Evolutionary conservation across 1,139 yeast genomes (phyloP).

Genomic region (Magnusiomyces suaveolens): DNA sequence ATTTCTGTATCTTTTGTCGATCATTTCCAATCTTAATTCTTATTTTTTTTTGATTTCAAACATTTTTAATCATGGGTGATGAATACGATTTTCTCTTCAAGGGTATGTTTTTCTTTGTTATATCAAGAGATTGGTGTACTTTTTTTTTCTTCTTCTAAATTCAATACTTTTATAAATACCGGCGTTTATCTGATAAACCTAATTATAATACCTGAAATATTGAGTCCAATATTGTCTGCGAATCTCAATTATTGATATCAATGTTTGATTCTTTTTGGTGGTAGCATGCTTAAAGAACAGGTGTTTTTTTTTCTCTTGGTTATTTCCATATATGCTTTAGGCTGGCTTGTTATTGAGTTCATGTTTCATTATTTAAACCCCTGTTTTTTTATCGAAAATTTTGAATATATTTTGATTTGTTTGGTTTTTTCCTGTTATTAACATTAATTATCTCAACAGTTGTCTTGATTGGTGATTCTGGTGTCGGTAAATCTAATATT

Average conservation of each 20-base stretch:
- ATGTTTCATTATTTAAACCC: too few relatives aligned
- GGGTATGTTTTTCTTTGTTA: conserved; percentile 37
- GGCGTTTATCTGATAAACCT: not conserved
- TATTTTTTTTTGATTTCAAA: not conserved
- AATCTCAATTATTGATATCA: too few relatives aligned
- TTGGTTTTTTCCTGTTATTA: not conserved
- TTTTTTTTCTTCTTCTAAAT: not conserved
- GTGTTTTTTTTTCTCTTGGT: too few relatives aligned
- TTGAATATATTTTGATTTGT: too few relatives aligned
- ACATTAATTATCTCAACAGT: conserved; percentile 31
- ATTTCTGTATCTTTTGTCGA: not conserved
- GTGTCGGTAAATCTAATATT: conserved; percentile 93
- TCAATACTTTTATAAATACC: not conserved
- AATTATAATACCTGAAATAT: too few relatives aligned
- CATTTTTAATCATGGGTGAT: conserved; percentile 34
- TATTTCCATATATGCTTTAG: too few relatives aligned
- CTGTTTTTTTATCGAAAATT: too few relatives aligned
- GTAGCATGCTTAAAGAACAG: too few relatives aligned
- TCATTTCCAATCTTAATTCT: not conserved
- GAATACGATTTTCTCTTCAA: conserved; percentile 94
- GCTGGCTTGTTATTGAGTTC: too few relatives aligned
- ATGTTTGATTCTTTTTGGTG: too few relatives aligned
- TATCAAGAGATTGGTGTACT: not conserved
- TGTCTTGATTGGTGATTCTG: conserved; percentile 94
- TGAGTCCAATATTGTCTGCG: too few relatives aligned